Evolutionary conservation across 495 filamentous ascomycete genomes (phyloP), one percentile per base, ranked within the genome.

Genomic region (Cercophora sp.): DNA sequence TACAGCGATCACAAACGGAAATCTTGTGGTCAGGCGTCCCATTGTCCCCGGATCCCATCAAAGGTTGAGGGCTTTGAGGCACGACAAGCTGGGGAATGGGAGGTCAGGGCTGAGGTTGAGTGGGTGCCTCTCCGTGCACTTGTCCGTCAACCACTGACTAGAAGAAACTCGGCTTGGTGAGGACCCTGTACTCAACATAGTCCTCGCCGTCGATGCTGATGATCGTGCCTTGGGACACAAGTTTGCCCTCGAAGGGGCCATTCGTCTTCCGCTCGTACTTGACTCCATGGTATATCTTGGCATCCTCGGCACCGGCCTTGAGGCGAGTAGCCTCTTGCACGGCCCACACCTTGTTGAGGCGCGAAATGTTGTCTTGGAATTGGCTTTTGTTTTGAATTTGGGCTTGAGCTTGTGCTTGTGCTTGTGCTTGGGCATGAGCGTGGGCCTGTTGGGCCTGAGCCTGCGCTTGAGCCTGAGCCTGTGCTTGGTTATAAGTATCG

Each of bases 191-290:
- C 61, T 80, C 77, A 22, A 81, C 76, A 50, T 77, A 81, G 37
- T 81, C 78, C 58, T 81, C 78, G 8, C 78, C 78, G 47, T 81
- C 78, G 32, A 81, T 80, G 36, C 58, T 76, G 44, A 81, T 71
- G 18, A 80, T 77, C 8, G 70, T 69, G 23, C 76, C 70, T 41
- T 72, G 68, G 56, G 72, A 75, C 32, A 79, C 77, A 2, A 79
- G 69, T 54, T 75, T 75, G 27, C 76, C 76, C 45, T 71, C 60
- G 57, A 81, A 79, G 1, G 76, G 75, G 0, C 78, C 78, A 10
- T 54, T 74, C 27, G 68, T 65, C 61, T 79, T 80, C 25, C 77
- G 64, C 62, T 79, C 73, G 53, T 80, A 81, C 55, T 74, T 78
- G 51, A 79, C 62, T 35, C 77, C 76, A 48, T 66, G 66, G 58